phyloP scores from a whole-genome alignment of 2,329 filamentous ascomycete genomes.

The Fusarium cicatricum region DNA sequence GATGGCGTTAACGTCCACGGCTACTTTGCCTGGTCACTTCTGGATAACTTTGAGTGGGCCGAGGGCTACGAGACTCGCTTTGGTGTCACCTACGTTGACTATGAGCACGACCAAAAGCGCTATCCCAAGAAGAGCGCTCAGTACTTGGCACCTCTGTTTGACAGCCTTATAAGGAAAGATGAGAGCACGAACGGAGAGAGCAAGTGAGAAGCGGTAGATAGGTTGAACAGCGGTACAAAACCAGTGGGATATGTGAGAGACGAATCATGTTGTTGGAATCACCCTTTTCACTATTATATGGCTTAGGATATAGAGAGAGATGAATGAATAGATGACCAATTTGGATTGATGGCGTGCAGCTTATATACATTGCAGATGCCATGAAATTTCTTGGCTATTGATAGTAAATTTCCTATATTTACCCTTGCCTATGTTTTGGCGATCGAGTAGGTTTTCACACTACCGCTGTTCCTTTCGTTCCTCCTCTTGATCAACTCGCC shows the following conservation, averaged over 20 bases:
- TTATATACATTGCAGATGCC: not conserved
- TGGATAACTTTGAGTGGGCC: slow-evolving; percentile 95
- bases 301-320: not conserved
- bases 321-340: not conserved
- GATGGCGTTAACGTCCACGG: slow-evolving; percentile 82
- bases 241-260: slow-evolving; percentile 9
- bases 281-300: not conserved
- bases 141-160: slow-evolving; percentile 75
- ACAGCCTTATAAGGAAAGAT: slow-evolving; percentile 72
- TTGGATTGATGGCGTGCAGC: not conserved
- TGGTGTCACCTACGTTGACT: slow-evolving; percentile 85
- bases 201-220: slow-evolving; percentile 15
- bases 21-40: slow-evolving; percentile 87
- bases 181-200: slow-evolving; percentile 22
- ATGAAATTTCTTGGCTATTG: not conserved
- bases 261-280: slow-evolving; percentile 5
- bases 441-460: not conserved
- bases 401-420: not conserved
- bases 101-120: slow-evolving; percentile 79
- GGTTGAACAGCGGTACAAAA: not conserved
- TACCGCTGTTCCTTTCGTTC: slow-evolving; percentile 4
- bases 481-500: not conserved
- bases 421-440: no score
- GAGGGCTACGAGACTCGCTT: slow-evolving; percentile 90
- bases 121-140: slow-evolving; percentile 85